Percentiles rank a stretch among this genome's conserved stretches.
Evolutionary conservation across 2,329 filamentous ascomycete species (phyloP).

Genomic region (Pseudophaeomoniella oleicola): DNA sequence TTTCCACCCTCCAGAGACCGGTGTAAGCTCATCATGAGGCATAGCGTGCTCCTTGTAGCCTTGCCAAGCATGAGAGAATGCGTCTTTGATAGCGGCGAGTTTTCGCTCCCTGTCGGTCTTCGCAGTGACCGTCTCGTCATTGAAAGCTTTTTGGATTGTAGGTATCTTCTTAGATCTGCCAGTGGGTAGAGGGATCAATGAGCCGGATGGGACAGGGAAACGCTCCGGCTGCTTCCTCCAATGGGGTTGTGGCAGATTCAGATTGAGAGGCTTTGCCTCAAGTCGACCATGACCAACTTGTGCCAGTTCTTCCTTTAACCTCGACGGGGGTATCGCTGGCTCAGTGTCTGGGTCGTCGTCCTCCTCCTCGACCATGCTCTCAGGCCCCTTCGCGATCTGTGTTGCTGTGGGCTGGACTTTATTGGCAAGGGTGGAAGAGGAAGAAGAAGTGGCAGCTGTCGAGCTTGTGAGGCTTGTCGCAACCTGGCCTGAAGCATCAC

Average conservation of each 20-base stretch:
- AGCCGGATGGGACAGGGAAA: constrained; percentile 59
- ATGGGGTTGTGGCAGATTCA: constrained; percentile 32
- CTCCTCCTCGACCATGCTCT: too few species aligned
- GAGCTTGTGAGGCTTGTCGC: neutral
- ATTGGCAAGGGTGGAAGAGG: neutral
- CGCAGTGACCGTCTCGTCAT: constrained; percentile 43
- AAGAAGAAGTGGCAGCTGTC: neutral
- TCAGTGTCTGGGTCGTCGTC: neutral
- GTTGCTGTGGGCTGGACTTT: neutral
- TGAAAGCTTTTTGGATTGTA: constrained; percentile 60
- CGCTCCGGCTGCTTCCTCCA: constrained; percentile 64
- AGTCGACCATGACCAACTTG: constrained; percentile 19
- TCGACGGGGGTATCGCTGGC: constrained; percentile 1
- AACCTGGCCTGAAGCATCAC: neutral
- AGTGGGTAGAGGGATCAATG: constrained; percentile 62
- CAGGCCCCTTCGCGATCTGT: neutral
- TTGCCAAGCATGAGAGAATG: constrained; percentile 65
- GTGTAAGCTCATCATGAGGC: constrained; percentile 73
- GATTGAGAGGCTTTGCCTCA: constrained; percentile 13
- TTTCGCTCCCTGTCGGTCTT: constrained; percentile 51
- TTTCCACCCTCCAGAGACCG: constrained; percentile 50
- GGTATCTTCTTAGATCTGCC: constrained; percentile 57
- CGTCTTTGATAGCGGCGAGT: constrained; percentile 52
- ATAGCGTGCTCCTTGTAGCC: constrained; percentile 71
- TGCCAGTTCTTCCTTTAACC: constrained; percentile 13